Evolutionary conservation across 371 early-diverging fungal genomes (phyloP), one percentile per base, ranked within the genome.

Genomic region (Mortierella sp.): DNA sequence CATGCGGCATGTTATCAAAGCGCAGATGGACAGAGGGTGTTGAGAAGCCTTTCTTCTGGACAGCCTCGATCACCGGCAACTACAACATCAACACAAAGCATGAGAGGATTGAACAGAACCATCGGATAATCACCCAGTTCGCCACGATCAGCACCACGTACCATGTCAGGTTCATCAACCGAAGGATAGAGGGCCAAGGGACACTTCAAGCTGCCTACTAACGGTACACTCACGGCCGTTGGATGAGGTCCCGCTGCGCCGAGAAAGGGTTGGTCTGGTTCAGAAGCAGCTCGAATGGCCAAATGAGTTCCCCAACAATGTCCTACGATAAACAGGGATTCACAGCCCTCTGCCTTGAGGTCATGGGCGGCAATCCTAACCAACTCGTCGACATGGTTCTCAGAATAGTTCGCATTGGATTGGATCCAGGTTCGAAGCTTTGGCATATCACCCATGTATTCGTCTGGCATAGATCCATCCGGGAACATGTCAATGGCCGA

Each of bases 291-390:
- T 53, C 55, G 49, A 27, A 47, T 61, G 2, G 66, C 29, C 63
- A 79, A 70, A 45, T 59, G n/a, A 13, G 60, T 49, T 16, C 79
- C 79, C 79, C 74, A 79, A 66, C 79, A 79, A 28, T 74, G 76
- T 13, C 79, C 79, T 52, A 79, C 40, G 44, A 79, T 57, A 27
- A 70, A 71, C 19, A 79, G 54, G n/a, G 78, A 46, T 1, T 67
- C 69, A 60, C 63, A 60, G 22, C 70, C 70, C 14, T 57, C 79
- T 56, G 40, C 58, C 39, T 62, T 69, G 46, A 76, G 29, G 34
- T 76, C 69, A 50, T 68, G 69, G 13, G 61, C 70, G 2, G 77
- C 77, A 10, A 46, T 66, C 25, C 34, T 41, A 54, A 64, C 46
- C 7, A 65, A 45, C 43, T 60, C 62, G 24, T 50, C 46, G 46